Evolutionary conservation across 116 monocot genomes (phyloP).

Genomic region (Phalaenopsis hybrid): DNA sequence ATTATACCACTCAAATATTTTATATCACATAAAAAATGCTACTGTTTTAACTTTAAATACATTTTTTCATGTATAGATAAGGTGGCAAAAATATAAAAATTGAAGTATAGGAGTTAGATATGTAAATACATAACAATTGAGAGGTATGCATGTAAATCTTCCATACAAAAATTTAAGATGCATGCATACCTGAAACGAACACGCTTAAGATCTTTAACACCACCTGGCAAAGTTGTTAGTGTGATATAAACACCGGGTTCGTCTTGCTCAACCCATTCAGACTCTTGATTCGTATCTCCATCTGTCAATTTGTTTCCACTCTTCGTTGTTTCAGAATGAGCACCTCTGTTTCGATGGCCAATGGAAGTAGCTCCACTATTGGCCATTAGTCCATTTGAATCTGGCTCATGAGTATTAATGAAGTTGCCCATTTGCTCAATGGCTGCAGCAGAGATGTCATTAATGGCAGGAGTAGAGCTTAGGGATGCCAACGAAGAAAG

Average conservation of each 20-base stretch:
- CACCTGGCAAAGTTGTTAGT: conserved; percentile 70
- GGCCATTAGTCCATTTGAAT: conserved; percentile 34
- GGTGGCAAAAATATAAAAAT: too few relatives aligned
- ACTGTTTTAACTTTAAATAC: neutral
- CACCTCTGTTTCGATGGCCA: conserved; percentile 28
- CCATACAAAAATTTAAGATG: neutral
- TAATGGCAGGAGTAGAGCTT: conserved; percentile 19
- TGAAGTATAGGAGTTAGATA: too few relatives aligned
- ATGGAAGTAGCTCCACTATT: conserved; percentile 31
- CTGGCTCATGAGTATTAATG: conserved; percentile 28
- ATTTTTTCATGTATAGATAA: too few relatives aligned
- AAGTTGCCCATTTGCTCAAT: conserved; percentile 36
- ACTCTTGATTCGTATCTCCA: conserved; percentile 37
- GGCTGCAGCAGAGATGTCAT: conserved; percentile 34
- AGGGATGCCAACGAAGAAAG: conserved; percentile 39
- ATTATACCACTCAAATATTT: too few relatives aligned
- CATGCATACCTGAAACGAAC: conserved; percentile 88
- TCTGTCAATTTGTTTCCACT: conserved; percentile 51
- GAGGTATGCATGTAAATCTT: too few relatives aligned
- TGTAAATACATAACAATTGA: too few relatives aligned
- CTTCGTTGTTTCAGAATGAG: conserved; percentile 37
- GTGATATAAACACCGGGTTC: conserved; percentile 98
- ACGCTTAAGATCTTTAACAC: conserved; percentile 84
- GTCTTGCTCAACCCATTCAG: conserved; percentile 98
- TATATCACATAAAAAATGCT: neutral